Percentiles rank a stretch among this genome's conserved stretches.
These are phyloP conservation scores for Leptographium wingfieldii DNA, from an alignment of 2,329 filamentous ascomycete species.

Conservation along the genomic window DNA sequence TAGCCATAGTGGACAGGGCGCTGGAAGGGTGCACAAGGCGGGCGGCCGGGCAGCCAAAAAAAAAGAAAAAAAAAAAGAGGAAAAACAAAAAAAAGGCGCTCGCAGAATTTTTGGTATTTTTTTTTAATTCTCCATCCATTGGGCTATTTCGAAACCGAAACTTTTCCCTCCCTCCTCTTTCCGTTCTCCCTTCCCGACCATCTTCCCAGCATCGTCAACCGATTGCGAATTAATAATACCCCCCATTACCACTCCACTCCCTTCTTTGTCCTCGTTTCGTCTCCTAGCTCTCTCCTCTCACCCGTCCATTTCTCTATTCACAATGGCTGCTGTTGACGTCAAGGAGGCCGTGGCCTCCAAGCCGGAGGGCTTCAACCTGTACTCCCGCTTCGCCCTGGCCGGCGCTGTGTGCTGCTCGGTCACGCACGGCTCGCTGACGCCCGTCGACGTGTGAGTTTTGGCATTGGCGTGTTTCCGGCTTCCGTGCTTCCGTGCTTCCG, in stretches of 20 bases:
- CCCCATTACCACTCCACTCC: conserved; percentile 10
- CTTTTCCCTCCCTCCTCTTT: not conserved
- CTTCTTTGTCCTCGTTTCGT: conserved; percentile 11
- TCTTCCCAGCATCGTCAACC: not conserved
- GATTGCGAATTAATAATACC: not conserved
- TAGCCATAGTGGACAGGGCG: no score
- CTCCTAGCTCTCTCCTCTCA: conserved; percentile 13
- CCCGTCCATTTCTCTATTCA: conserved; percentile 12
- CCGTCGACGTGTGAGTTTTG: conserved; percentile 91
- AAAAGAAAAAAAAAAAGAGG: not conserved
- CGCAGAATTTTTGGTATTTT: not conserved
- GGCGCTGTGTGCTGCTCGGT: conserved; percentile 96
- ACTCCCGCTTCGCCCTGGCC: conserved; percentile 93
- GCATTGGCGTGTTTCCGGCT: not conserved
- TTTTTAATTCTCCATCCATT: not conserved
- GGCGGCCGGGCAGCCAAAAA: no score
- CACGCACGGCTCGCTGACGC: conserved; percentile 93
- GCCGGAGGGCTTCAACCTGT: conserved; percentile 51
- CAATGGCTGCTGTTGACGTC: conserved; percentile 35
- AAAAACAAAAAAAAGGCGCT: not conserved
- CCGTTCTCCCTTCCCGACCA: not conserved
- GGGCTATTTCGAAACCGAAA: not conserved
- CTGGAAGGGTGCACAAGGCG: no score
- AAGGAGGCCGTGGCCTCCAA: conserved; percentile 27
- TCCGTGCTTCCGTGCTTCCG: not conserved